Evolutionary conservation across 306 rosid species (phyloP).

Genomic region (Parietaria judaica): DNA sequence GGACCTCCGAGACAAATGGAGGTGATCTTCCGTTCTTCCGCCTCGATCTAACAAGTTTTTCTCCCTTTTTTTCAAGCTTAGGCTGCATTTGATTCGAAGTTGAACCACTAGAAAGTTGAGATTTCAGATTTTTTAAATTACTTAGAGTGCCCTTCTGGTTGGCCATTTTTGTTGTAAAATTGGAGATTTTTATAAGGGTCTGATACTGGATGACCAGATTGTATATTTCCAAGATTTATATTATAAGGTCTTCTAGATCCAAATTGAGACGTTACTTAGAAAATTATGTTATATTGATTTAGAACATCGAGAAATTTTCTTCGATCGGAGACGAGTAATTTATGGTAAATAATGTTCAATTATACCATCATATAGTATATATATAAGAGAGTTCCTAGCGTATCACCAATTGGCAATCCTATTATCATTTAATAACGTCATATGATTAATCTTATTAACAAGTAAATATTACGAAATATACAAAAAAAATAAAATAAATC

Average conservation of each 20-base stretch:
- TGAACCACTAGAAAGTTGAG: constrained; percentile 14
- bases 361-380: too few species aligned
- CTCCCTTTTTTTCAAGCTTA: background rate
- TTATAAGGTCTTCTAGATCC: background rate
- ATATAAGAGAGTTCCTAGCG: too few species aligned
- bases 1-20: constrained; percentile 91
- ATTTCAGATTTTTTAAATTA: constrained; percentile 10
- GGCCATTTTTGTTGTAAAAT: constrained; percentile 36
- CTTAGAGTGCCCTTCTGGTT: constrained; percentile 22
- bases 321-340: too few species aligned
- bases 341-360: too few species aligned
- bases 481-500: too few species aligned
- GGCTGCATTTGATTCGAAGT: constrained; percentile 10
- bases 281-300: too few species aligned
- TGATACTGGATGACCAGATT: constrained; percentile 23
- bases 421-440: too few species aligned
- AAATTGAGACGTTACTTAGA: too few species aligned
- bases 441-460: too few species aligned
- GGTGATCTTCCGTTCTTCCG: constrained; percentile 36
- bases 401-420: too few species aligned
- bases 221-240: constrained; percentile 35
- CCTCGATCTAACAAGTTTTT: constrained; percentile 13
- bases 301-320: too few species aligned
- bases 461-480: too few species aligned
- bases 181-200: constrained; percentile 9